A percentile compares a stretch with the other conserved stretches of the same genome.
Conservation (phyloP, 257 asterid genomes). For the Prunella vulgaris region DNA sequence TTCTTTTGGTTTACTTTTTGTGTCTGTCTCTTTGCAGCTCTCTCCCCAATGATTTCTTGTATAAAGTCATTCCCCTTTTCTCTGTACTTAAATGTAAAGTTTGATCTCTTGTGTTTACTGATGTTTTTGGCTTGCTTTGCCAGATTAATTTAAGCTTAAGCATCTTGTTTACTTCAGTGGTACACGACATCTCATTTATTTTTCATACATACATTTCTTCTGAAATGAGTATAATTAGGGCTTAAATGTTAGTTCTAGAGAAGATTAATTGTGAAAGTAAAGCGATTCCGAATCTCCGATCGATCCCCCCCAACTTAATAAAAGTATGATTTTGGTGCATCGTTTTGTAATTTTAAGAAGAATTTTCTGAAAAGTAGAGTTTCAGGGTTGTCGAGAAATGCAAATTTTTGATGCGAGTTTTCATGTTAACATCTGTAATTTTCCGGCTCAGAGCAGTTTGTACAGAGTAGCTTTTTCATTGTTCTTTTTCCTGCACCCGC, state of each 20-base stretch:
- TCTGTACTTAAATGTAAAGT: constrained; percentile 14
- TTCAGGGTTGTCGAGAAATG: constrained; percentile 20
- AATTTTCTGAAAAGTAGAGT: constrained; percentile 19
- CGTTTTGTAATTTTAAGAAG: neutral
- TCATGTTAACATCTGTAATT: constrained; percentile 29
- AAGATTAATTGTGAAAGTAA: constrained; percentile 12
- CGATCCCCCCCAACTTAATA: constrained; percentile 1
- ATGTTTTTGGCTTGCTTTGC: constrained; percentile 18
- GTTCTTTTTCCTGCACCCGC: constrained; percentile 18
- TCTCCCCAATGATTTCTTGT: constrained; percentile 31
- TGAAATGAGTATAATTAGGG: constrained; percentile 7
- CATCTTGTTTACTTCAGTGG: constrained; percentile 21
- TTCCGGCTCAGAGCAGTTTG: constrained; percentile 17
- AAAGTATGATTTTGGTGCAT: constrained; percentile 3
- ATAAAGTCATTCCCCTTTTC: constrained; percentile 26
- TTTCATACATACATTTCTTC: constrained; percentile 1
- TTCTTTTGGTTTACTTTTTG: constrained; percentile 25
- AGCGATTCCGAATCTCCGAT: neutral
- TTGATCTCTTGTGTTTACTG: constrained; percentile 21
- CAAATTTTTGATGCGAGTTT: constrained; percentile 38
- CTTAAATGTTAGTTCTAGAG: neutral
- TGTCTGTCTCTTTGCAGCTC: constrained; percentile 33
- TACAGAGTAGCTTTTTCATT: constrained; percentile 27
- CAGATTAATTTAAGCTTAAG: constrained; percentile 19
- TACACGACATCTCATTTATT: neutral